phyloP scores from a whole-genome alignment of 768 basidiomycete genomes.

The Podaxis pistillaris region DNA sequence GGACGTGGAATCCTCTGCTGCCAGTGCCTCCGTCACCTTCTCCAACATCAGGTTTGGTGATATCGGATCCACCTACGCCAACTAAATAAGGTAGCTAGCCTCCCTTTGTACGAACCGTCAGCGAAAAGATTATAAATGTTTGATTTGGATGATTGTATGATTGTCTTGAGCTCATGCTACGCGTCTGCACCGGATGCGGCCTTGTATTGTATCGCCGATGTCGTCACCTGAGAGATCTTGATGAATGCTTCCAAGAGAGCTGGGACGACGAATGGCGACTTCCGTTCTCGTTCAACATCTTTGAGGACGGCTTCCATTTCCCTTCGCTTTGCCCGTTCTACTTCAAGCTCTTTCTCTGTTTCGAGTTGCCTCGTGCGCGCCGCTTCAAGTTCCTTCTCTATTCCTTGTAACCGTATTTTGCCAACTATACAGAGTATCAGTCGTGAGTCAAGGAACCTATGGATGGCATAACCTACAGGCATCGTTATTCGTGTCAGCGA shows the following conservation, averaged over 20 bases:
- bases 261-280: conserved; percentile 55
- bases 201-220: conserved; percentile 21
- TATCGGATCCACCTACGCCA: conserved; percentile 16
- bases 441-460: background rate
- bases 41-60: conserved; percentile 43
- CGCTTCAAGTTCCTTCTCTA: conserved; percentile 2
- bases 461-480: background rate
- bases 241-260: conserved; percentile 54
- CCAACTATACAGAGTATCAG: background rate
- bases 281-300: conserved; percentile 50
- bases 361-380: background rate
- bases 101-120: background rate
- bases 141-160: background rate
- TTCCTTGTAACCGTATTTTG: conserved; percentile 1
- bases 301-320: conserved; percentile 42
- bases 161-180: background rate
- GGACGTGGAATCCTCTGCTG: conserved; percentile 31
- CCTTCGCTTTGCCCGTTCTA: conserved; percentile 34
- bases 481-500: background rate
- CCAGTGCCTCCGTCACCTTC: conserved; percentile 24
- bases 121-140: background rate
- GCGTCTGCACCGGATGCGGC: background rate
- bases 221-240: conserved; percentile 44
- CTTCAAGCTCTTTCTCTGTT: conserved; percentile 30
- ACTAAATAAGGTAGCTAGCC: background rate